Evolutionary conservation across 2,329 filamentous ascomycete genomes (phyloP), one percentile per base, ranked within the genome.

Genomic region (Talaromyces rugulosus): DNA sequence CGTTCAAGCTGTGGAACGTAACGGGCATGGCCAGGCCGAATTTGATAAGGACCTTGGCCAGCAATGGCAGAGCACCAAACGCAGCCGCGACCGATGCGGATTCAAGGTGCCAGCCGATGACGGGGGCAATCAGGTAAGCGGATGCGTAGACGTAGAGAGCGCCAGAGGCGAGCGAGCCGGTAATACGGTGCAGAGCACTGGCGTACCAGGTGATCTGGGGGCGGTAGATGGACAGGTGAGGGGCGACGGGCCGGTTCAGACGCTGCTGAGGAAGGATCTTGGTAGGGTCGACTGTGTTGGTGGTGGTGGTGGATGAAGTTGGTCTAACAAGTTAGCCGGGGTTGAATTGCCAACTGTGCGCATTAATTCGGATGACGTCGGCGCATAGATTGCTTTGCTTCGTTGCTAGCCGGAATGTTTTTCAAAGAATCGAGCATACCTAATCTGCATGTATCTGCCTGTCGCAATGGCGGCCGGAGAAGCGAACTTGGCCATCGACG

Each of bases 171-270:
- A 83, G 77, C 72, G 83, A 79, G 71, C 91, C 93, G n/a, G 91
- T 94, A 80, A 96, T 87, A 72, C 93, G 92, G 81, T 92, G 90
- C 78, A 91, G 83, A 62, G 82, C 87, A 69, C 87, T 88, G 68
- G 84, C 83, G 77, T 91, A 88, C 89, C 88, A 96, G 70, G 91
- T 95, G 80, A 97, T 90, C 77, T 91, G 87, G 63, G 89, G 85
- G 76, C 87, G 85, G 87, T 97, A 97, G 85, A 96, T 93, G 72
- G 80, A 76, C 66, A 97, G 86, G 75, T 97, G 92, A 60, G 93
- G 93, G 53, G 91, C 85, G 70, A 96, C 83, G 74, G 93, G 93
- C 58, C 93, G 93, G 72, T 84, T 79, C 61, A 89, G 83, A 71
- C 93, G 93, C 82, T 97, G 93, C 72, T 86, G 81, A 71, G 85